Evolutionary conservation across 495 filamentous ascomycete species (phyloP).

Genomic region (Trichoderma asperelloides): DNA sequence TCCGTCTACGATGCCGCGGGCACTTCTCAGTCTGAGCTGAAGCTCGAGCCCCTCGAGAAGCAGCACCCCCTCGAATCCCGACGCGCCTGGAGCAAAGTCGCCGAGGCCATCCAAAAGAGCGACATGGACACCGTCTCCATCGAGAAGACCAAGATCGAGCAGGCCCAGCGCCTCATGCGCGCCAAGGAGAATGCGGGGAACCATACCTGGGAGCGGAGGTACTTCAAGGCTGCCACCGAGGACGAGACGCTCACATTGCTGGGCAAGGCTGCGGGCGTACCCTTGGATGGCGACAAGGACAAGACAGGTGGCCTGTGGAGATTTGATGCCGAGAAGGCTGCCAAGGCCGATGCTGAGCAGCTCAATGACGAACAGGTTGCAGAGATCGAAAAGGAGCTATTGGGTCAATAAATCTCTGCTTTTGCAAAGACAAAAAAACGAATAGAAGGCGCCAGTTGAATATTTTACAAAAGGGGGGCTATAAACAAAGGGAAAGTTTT

Average conservation of each 20-base stretch:
- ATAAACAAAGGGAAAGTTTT: neutral
- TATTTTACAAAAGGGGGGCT: too few relatives aligned
- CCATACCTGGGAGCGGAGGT: conserved; percentile 73
- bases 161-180: conserved; percentile 76
- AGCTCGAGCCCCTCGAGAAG: conserved; percentile 61
- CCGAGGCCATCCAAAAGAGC: conserved; percentile 62
- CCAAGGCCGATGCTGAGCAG: conserved; percentile 28
- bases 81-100: conserved; percentile 81
- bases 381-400: conserved; percentile 28
- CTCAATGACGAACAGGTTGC: conserved; percentile 30
- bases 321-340: conserved; percentile 62
- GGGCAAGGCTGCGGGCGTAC: conserved; percentile 46
- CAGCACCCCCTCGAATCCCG: conserved; percentile 86
- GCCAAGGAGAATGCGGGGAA: conserved; percentile 71
- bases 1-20: conserved; percentile 60
- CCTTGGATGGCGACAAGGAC: conserved; percentile 53
- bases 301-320: conserved; percentile 73
- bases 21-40: conserved; percentile 56
- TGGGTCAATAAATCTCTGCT: conserved; percentile 29
- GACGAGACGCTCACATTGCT: conserved; percentile 51
- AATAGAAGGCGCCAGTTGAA: neutral
- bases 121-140: conserved; percentile 72
- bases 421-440: neutral
- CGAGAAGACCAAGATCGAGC: conserved; percentile 87
- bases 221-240: conserved; percentile 55